Percentiles rank a stretch among this genome's conserved stretches.
Conservation (phyloP, 176 grass and related monocot genomes). For the Eremochloa ophiuroides region DNA sequence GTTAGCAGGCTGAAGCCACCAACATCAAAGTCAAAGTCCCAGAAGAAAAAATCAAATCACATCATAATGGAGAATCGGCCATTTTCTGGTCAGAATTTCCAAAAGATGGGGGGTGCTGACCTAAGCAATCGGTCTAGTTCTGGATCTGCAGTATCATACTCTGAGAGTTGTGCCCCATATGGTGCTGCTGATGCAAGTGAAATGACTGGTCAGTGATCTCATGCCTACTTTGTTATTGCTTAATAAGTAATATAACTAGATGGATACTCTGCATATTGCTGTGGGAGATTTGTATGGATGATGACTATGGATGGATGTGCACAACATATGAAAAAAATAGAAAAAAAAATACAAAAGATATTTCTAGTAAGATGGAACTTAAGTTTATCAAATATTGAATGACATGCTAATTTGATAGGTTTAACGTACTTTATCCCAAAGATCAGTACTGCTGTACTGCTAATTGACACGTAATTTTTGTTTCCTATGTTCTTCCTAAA, state of each 20-base stretch:
- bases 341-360: too few relatives aligned
- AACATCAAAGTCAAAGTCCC: slow-evolving; percentile 27
- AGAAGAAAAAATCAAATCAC: slow-evolving; percentile 50
- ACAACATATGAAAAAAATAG: too few relatives aligned
- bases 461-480: too few relatives aligned
- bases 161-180: slow-evolving; percentile 81
- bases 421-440: too few relatives aligned
- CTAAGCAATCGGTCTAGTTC: slow-evolving; percentile 64
- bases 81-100: slow-evolving; percentile 79
- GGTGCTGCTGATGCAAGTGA: slow-evolving; percentile 54
- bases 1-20: slow-evolving; percentile 46
- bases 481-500: too few relatives aligned
- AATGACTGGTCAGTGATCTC: slow-evolving; percentile 58
- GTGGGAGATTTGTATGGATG: too few relatives aligned
- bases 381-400: too few relatives aligned
- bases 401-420: too few relatives aligned
- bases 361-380: too few relatives aligned
- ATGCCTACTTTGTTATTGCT: slow-evolving; percentile 13
- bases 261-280: too few relatives aligned
- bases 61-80: slow-evolving; percentile 43
- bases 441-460: too few relatives aligned
- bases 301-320: too few relatives aligned
- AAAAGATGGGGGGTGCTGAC: slow-evolving; percentile 52
- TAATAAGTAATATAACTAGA: not conserved
- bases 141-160: slow-evolving; percentile 75